A percentile compares a stretch with the other conserved stretches of the same genome.
Conservation (phyloP, 345 rosid genomes). For the Ceriops tagal region DNA sequence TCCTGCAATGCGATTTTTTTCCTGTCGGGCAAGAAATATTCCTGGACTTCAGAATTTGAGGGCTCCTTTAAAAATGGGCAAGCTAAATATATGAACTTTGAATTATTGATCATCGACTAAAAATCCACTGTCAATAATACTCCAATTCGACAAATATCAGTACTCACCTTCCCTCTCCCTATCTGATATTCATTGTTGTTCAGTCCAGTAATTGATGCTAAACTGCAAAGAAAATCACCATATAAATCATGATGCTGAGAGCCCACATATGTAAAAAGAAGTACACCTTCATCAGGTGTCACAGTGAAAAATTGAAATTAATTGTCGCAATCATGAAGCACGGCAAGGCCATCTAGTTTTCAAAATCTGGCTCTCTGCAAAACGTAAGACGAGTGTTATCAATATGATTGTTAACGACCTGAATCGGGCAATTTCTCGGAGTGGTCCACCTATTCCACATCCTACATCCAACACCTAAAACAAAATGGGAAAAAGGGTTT, state of each 20-base stretch:
- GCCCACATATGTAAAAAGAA: too few species aligned
- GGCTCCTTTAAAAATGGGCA: not conserved
- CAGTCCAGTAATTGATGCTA: conserved; percentile 60
- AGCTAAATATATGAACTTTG: too few species aligned
- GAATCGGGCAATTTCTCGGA: conserved; percentile 84
- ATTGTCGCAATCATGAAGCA: too few species aligned
- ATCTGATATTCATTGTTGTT: conserved; percentile 94
- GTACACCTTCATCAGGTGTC: too few species aligned
- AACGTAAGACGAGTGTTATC: not conserved
- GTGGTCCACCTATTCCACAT: conserved; percentile 95
- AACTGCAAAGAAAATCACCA: conserved; percentile 34
- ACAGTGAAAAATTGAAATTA: too few species aligned
- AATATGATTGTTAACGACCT: conserved; percentile 39
- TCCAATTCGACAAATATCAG: too few species aligned
- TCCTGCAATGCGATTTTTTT: conserved; percentile 65
- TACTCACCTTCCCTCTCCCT: conserved; percentile 69
- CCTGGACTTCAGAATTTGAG: too few species aligned
- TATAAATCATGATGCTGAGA: too few species aligned
- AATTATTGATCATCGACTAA: too few species aligned
- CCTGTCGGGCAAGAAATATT: conserved; percentile 35
- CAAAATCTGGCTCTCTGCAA: not conserved
- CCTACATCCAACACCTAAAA: conserved; percentile 85
- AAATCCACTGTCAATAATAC: too few species aligned
- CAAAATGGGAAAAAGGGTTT: not conserved
- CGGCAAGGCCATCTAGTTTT: too few species aligned